Evolutionary conservation across 1,284 basidiomycete species (phyloP).

Genomic region (Fomitopsis pinicola): DNA sequence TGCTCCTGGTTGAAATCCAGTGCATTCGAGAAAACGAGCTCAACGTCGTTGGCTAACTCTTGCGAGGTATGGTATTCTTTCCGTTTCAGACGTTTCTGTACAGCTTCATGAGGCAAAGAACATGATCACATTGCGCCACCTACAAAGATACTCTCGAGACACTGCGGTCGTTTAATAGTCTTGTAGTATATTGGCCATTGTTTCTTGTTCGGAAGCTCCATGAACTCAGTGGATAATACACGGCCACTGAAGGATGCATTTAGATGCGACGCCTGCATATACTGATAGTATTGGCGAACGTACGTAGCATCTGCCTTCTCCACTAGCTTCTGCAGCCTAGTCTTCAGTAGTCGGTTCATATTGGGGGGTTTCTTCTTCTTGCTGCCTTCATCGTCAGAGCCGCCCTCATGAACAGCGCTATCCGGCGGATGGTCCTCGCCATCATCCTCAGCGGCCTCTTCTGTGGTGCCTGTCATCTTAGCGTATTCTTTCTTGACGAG

Average conservation of each 20-base stretch:
- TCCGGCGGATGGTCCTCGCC: conserved; percentile 32
- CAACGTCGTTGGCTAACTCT: conserved; percentile 83
- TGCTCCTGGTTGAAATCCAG: conserved; percentile 76
- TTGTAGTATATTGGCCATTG: conserved; percentile 85
- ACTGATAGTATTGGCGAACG: conserved; percentile 18
- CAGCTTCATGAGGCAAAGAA: background rate
- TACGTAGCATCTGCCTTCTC: conserved; percentile 65
- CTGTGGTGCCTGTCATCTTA: conserved; percentile 44
- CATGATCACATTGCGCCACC: conserved; percentile 20
- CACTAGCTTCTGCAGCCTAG: conserved; percentile 64
- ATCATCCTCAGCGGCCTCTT: conserved; percentile 34
- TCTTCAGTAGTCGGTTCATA: conserved; percentile 57
- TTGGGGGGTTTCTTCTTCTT: conserved; percentile 58
- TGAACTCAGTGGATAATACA: conserved; percentile 17
- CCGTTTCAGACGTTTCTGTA: conserved; percentile 70
- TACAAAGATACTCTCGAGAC: conserved; percentile 78
- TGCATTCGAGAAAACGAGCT: conserved; percentile 91
- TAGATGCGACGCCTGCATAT: background rate
- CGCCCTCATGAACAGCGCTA: conserved; percentile 27
- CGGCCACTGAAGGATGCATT: background rate
- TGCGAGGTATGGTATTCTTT: conserved; percentile 65
- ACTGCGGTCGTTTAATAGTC: conserved; percentile 79
- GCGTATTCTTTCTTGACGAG: conserved; percentile 58
- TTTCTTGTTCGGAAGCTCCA: conserved; percentile 77
- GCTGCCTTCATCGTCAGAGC: conserved; percentile 36